These are phyloP conservation scores for Colletotrichum abscissum DNA, from an alignment of 2,329 filamentous ascomycete genomes.

Conservation along the genomic window DNA sequence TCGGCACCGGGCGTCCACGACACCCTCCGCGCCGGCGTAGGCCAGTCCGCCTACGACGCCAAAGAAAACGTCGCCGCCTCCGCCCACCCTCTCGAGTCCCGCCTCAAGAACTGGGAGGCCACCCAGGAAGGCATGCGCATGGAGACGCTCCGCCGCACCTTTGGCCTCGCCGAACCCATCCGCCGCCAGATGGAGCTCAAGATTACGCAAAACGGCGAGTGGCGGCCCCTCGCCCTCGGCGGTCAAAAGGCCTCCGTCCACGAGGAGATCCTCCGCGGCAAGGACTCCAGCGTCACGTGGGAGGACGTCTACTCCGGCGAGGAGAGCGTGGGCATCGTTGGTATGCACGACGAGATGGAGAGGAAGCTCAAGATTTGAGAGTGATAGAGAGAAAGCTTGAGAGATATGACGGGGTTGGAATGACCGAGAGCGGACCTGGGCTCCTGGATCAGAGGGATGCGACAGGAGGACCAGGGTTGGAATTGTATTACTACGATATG, in stretches of 20 bases:
- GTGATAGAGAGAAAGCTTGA: conserved; percentile 42
- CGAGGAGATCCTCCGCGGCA: conserved; percentile 87
- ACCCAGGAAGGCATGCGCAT: conserved; percentile 91
- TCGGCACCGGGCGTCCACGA: conserved; percentile 95
- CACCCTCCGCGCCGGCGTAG: conserved; percentile 86
- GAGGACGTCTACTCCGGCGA: conserved; percentile 92
- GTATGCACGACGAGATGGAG: conserved; percentile 95
- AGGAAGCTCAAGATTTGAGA: conserved; percentile 82
- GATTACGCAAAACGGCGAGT: conserved; percentile 83
- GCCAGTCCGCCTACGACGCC: conserved; percentile 66
- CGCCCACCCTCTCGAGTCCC: conserved; percentile 90
- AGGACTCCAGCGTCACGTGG: conserved; percentile 84
- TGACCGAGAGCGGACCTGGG: neutral
- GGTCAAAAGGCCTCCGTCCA: conserved; percentile 75
- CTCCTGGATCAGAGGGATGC: conserved; percentile 11
- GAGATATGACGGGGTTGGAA: neutral
- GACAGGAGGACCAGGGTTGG: conserved; percentile 2
- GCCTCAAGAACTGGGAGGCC: conserved; percentile 88
- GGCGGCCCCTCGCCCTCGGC: conserved; percentile 78
- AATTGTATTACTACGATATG: conserved; percentile 27
- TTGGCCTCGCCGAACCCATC: conserved; percentile 92
- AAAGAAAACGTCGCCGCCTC: conserved; percentile 53
- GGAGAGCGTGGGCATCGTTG: conserved; percentile 75
- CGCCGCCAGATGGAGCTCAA: conserved; percentile 94
- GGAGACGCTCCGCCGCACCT: conserved; percentile 86